Percentiles rank a stretch among this genome's conserved stretches.
Evolutionary conservation across 176 grass and related monocot species (phyloP).

Genomic region (Olyra latifolia): DNA sequence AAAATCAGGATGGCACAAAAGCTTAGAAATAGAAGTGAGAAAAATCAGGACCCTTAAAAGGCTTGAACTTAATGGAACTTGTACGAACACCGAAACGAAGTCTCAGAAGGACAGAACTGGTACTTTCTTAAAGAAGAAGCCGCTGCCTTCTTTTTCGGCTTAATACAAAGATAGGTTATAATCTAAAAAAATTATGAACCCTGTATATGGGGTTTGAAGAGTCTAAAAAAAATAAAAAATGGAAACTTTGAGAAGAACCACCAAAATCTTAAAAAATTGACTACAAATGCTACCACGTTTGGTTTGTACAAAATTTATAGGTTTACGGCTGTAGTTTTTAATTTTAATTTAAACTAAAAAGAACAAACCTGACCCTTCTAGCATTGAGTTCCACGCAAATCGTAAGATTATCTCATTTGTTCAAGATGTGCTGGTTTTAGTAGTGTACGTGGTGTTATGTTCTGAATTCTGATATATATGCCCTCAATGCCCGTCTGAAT

Average conservation of each 20-base stretch:
- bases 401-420: not conserved
- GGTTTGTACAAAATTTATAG: too few species aligned
- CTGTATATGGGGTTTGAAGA: too few species aligned
- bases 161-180: too few species aligned
- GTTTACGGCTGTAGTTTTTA: too few species aligned
- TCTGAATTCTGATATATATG: too few species aligned
- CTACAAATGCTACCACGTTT: too few species aligned
- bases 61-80: not conserved
- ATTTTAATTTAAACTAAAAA: too few species aligned
- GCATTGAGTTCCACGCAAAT: constrained; percentile 23
- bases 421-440: not conserved
- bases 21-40: constrained; percentile 11
- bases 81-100: not conserved
- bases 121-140: not conserved
- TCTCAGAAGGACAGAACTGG: not conserved
- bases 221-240: too few species aligned
- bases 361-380: not conserved
- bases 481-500: not conserved
- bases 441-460: not conserved
- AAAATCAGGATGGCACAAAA: not conserved
- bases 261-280: too few species aligned
- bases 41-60: not conserved
- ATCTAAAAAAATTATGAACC: too few species aligned
- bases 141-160: too few species aligned
- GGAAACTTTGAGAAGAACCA: too few species aligned